Conservation (phyloP, 495 filamentous ascomycete species). For the Xylaria bambusicola region DNA sequence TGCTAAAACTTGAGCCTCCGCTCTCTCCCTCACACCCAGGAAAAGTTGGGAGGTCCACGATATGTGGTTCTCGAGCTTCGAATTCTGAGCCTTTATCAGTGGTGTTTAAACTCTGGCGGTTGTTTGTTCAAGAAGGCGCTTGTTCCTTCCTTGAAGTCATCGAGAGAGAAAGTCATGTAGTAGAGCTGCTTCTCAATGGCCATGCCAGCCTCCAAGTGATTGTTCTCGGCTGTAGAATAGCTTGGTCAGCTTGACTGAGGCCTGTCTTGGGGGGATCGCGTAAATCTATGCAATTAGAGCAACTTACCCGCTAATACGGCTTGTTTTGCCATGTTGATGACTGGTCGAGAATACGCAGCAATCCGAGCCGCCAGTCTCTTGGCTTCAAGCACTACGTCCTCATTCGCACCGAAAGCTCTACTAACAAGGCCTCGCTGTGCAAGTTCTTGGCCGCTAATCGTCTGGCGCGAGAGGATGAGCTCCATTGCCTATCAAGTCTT, state of each 20-base stretch:
- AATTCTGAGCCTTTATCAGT: conserved; percentile 1
- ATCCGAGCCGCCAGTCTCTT: conserved; percentile 24
- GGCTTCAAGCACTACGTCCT: conserved; percentile 25
- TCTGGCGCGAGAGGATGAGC: conserved; percentile 73
- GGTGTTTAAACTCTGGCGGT: conserved; percentile 25
- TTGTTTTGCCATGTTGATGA: conserved; percentile 28
- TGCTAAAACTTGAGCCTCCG: no score
- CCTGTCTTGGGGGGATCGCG: background rate
- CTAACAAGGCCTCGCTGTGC: conserved; percentile 26
- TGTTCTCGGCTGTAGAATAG: conserved; percentile 23
- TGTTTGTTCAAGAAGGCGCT: conserved; percentile 23
- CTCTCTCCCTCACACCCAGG: no score
- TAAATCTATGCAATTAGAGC: background rate
- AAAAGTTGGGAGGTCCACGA: no score
- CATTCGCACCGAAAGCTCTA: conserved; percentile 12
- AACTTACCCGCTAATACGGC: conserved; percentile 28
- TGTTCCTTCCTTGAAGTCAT: conserved; percentile 21
- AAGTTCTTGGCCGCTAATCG: conserved; percentile 64
- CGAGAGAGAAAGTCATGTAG: conserved; percentile 25
- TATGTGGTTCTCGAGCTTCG: background rate
- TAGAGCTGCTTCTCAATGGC: conserved; percentile 30
- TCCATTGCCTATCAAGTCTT: conserved; percentile 84
- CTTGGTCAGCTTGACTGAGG: conserved; percentile 9
- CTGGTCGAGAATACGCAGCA: conserved; percentile 24
- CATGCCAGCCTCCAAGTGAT: conserved; percentile 26